Evolutionary conservation across 306 rosid species (phyloP), one percentile per base, ranked within the genome.

Genomic region (Geum urbanum): DNA sequence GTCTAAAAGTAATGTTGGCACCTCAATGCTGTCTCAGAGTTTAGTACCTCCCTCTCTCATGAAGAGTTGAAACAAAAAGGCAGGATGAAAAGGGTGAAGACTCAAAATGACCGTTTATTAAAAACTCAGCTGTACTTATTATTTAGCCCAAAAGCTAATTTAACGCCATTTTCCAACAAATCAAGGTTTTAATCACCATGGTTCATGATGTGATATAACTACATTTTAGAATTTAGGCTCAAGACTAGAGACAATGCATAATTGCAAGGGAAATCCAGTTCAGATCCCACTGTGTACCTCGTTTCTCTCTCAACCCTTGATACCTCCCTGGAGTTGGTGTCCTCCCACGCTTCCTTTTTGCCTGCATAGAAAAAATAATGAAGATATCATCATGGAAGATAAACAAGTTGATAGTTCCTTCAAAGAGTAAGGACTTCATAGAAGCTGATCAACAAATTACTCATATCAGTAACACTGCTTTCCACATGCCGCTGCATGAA

Each of bases 291-390:
- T 61, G 35, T 20, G 61, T 76, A 83, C 86, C 79, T 78, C 74
- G 76, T 54, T 58, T 76, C 37, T 78, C 79, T 76, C 82, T 79
- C 72, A 74, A 46, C n/a, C 87, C 90, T 9, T 79, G 53, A 73
- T 80, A 85, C 66, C 77, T 71, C 60, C 86, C 84, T 2, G 81
- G 84, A 39, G 83, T 81, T 24, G 87, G 81, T 20, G 82, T 83
- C 80, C 87, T 67, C 67, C 83, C 85, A 55, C 87, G 75, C 61
- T 63, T 73, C 78, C 87, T 76, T 75, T 78, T 83, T 39, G 90
- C 87, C 87, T 83, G 86, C 71, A 78, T 45, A 69, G 32, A 59
- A 41, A 57, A 66, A 44, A 76, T 67, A 44, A 50, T 64, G 11
- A 65, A 67, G 44, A 69, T 43, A 62, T 59, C 44, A 72, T 63